phyloP scores from a whole-genome alignment of 441 rosid genomes.

The Arabidopsis hybrid region DNA sequence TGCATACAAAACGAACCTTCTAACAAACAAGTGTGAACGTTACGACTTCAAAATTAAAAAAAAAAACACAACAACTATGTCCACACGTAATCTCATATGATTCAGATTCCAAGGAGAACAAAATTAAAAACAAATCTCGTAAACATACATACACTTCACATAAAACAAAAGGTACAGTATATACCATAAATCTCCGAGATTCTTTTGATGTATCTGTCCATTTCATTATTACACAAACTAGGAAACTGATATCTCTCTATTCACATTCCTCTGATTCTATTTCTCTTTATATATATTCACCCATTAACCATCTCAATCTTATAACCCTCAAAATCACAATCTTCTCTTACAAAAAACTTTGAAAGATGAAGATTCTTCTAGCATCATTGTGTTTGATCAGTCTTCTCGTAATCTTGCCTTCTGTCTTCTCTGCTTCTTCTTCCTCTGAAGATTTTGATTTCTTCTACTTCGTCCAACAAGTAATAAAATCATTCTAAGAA shows the following conservation, averaged over 20 bases:
- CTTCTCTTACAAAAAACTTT: constrained; percentile 7
- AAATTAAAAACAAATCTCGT: constrained; percentile 18
- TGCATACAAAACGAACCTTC: constrained; percentile 20
- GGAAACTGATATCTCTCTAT: constrained; percentile 39
- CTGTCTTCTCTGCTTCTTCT: constrained; percentile 45
- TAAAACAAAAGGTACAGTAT: constrained; percentile 2
- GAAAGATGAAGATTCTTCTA: constrained; percentile 35
- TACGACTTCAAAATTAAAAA: constrained; percentile 22
- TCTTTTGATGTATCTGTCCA: constrained; percentile 34
- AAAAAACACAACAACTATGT: constrained; percentile 9
- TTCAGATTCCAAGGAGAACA: constrained; percentile 5
- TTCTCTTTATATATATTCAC: constrained; percentile 23
- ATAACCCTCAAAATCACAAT: constrained; percentile 17
- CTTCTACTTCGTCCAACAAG: constrained; percentile 95
- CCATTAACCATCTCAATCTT: constrained; percentile 10
- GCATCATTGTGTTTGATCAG: constrained; percentile 33
- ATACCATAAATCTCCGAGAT: constrained; percentile 36
- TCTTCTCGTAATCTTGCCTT: constrained; percentile 45
- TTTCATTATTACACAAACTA: constrained; percentile 20
- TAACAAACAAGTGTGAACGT: constrained; percentile 37
- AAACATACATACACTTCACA: constrained; percentile 31
- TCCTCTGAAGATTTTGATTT: constrained; percentile 76
- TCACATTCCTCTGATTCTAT: constrained; percentile 38
- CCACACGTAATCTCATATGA: constrained; percentile 35
- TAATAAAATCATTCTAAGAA: constrained; percentile 22